Evolutionary conservation across 441 rosid genomes (phyloP).

Genomic region (Gossypium schwendimanii): DNA sequence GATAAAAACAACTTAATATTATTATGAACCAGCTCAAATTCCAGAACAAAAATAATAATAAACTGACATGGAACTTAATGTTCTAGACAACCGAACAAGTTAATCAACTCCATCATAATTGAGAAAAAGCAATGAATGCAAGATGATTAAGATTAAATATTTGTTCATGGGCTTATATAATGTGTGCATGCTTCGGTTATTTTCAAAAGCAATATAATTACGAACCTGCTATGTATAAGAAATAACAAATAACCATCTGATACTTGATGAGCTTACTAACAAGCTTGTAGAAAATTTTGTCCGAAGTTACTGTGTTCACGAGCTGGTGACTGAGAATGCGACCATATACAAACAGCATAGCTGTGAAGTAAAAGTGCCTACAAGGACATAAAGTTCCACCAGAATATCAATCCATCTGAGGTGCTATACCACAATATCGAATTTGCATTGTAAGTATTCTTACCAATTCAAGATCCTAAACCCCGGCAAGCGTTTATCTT

Average conservation of each 20-base stretch:
- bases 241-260: constrained; percentile 75
- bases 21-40: neutral
- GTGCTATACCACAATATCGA: neutral
- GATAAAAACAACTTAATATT: neutral
- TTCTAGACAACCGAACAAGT: neutral
- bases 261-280: constrained; percentile 68
- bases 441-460: neutral
- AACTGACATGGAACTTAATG: neutral
- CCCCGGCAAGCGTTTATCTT: constrained; percentile 33
- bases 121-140: neutral
- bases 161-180: neutral
- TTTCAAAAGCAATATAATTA: neutral
- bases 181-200: neutral
- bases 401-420: neutral
- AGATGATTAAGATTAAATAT: neutral
- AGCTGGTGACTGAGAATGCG: constrained; percentile 61
- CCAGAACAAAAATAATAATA: neutral
- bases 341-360: constrained; percentile 82
- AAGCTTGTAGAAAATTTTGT: constrained; percentile 62
- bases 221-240: constrained; percentile 72
- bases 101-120: neutral
- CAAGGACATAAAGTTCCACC: neutral
- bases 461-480: constrained; percentile 35
- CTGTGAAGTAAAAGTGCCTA: constrained; percentile 95
- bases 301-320: constrained; percentile 62